Evolutionary conservation across 1,139 yeast species (phyloP).

Genomic region (Pichia sp.): DNA sequence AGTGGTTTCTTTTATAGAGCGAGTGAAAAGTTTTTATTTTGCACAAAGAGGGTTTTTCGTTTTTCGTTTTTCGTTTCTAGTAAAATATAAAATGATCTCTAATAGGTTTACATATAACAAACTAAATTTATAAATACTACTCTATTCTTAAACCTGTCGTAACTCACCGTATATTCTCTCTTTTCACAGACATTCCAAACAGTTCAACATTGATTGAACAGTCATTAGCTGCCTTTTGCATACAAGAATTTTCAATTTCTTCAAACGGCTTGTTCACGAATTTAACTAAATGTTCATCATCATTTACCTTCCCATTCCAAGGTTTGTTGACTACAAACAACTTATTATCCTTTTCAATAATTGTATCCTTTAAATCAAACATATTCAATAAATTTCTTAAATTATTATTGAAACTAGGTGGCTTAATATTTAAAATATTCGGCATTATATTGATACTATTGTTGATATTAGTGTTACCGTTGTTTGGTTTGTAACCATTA

Average conservation of each 20-base stretch:
- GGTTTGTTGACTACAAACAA: slow-evolving; percentile 17
- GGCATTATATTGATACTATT: slow-evolving; percentile 10
- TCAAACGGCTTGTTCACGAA: slow-evolving; percentile 48
- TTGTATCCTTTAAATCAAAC: slow-evolving; percentile 20
- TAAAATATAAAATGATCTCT: no score
- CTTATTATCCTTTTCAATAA: slow-evolving; percentile 16
- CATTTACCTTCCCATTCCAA: slow-evolving; percentile 8
- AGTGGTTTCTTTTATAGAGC: not conserved
- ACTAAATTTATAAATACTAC: not conserved
- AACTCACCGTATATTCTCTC: slow-evolving; percentile 49
- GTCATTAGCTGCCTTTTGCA: slow-evolving; percentile 48
- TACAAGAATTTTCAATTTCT: slow-evolving; percentile 60
- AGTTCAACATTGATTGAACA: slow-evolving; percentile 64
- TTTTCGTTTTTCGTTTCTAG: not conserved
- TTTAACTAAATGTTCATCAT: slow-evolving; percentile 30
- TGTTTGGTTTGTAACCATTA: not conserved
- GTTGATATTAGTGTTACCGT: not conserved
- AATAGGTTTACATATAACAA: not conserved
- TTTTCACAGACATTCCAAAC: slow-evolving; percentile 68
- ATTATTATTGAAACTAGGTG: slow-evolving; percentile 29
- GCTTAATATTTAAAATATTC: slow-evolving; percentile 23
- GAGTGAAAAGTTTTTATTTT: not conserved
- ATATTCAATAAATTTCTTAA: slow-evolving; percentile 21
- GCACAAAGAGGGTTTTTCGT: not conserved
- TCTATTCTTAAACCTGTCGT: not conserved